A percentile compares a stretch with the other conserved stretches of the same genome.
Evolutionary conservation across 2,329 filamentous ascomycete species (phyloP).

Genomic region (Microdochium trichocladiopsis): DNA sequence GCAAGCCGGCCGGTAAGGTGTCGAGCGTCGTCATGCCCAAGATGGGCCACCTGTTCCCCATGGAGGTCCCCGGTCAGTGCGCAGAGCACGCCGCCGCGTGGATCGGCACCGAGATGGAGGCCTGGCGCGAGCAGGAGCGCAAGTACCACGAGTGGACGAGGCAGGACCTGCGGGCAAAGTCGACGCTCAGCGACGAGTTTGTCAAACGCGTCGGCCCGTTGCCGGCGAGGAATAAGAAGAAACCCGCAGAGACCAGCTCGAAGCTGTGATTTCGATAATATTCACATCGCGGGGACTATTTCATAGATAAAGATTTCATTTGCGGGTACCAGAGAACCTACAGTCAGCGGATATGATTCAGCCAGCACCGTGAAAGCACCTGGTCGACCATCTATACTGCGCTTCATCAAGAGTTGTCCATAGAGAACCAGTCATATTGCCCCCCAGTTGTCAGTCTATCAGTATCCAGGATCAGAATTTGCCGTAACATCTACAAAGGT

Average conservation of each 20-base stretch:
- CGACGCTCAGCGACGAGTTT: constrained; percentile 47
- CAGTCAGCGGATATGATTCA: too few species aligned
- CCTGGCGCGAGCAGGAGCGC: constrained; percentile 50
- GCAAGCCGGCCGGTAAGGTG: constrained; percentile 58
- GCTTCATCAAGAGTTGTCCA: too few species aligned
- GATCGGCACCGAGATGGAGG: constrained; percentile 46
- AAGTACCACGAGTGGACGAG: constrained; percentile 49
- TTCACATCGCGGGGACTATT: background rate
- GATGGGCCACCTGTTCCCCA: constrained; percentile 73
- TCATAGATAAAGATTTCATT: too few species aligned
- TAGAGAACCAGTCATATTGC: too few species aligned
- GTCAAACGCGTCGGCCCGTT: constrained; percentile 38
- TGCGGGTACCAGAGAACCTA: background rate
- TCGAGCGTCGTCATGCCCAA: constrained; percentile 55
- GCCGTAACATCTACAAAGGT: too few species aligned
- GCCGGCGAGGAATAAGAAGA: background rate
- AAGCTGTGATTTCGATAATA: background rate
- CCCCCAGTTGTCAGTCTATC: too few species aligned
- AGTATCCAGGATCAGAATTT: too few species aligned
- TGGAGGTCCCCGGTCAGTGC: constrained; percentile 66
- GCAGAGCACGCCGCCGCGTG: constrained; percentile 54
- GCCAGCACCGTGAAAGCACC: too few species aligned
- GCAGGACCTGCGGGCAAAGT: constrained; percentile 44
- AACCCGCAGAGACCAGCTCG: background rate
- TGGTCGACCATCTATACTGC: too few species aligned